Base-by-base conservation (phyloP, 208 protist species). In the Leishmania arabica region DNA sequence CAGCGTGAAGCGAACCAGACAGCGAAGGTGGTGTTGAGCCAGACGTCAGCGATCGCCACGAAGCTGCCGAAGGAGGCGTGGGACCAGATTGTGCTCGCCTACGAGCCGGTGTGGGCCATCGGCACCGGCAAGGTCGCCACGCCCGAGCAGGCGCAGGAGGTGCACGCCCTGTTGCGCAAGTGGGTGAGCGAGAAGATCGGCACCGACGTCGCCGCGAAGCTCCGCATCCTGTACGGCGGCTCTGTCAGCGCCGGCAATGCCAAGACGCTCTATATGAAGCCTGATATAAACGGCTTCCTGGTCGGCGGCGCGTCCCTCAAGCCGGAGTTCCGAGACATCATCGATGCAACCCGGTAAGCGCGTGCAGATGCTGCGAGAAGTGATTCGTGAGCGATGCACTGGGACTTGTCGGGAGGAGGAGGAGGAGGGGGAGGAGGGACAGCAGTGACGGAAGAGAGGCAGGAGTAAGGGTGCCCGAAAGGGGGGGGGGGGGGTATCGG, bases 101-200 rank as follows among this genome's bases (percentile, higher is more conserved):
- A 99, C 88, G 99, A 99, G 92, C 99, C 99, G 49, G 99, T 99
- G 19, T 99, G 98, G 98, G 99, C 99, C 68, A 99, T 99, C 85
- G 99, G 99, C 68, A 99, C 99, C 78, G 99, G 99, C 75, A 95
- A 98, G 74, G 97, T 97, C 66, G 99, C 99, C 53, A 96, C 98
- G 6, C 98, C 99, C 17, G 88, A 98, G 80, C 97, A 99, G 91
- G 99, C 98, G 77, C 95, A 99, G 91, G 94, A 98, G 79, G 95
- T 97, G 51, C 98, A 99, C 89, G 84, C 73, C 3, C 77, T 91
- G 42, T 91, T 99, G 71, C 91, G 99, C 80, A 66, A 84, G 53
- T 99, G 95, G 95, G 79, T 99, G 47, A 71, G 64, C 42, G 77
- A 89, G 24, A 97, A 98, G 54, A 88, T 99, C 58, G 91, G 81